Base-by-base conservation (phyloP, 805 yeast species). In the Lipomyces spencermartinsiae region DNA sequence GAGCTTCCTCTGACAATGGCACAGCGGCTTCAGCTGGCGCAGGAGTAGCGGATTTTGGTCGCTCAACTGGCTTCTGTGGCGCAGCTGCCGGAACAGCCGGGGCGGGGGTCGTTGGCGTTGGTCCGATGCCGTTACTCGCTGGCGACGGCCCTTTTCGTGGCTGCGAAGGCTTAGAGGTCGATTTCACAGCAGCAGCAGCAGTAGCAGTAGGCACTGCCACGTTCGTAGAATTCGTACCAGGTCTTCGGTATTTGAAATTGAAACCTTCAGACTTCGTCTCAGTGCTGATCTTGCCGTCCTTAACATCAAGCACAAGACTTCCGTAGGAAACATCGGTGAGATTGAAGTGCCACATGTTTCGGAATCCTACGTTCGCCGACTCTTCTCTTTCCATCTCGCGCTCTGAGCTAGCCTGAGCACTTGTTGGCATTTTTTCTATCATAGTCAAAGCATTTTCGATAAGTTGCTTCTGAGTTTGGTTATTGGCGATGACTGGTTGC, bases 301-400 rank as follows among this genome's bases (percentile, higher is more conserved):
- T 79, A 67, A 81, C 79, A 63, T 79, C 80, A 65, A 86, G 78
- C 59, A 80, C 77, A 63, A 87, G 79, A 61, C 79, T 76, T 6
- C 90, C 92, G 71, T 81, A 79, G 31, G 81, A 77, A 35, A 82
- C 83, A 75, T 90, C 94, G 73, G 92, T 86, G 58, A 90, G 79
- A 73, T 89, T 89, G 76, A 87, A 88, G 76, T 90, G 92, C 96
- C 96, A 90, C 66, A 88, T 82, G 73, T 88, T 87, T 74, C 87
- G 88, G 77, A 87, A 89, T 0, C 92, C 86, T 16, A 85, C 81
- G 75, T 87, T 86, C 72, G 87, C 86, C 53, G 84, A 78, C 74
- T 89, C 92, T 75, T 87, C 88, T 65, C 86, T 66, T 80, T 81
- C 75, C 84, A 80, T 31, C 78, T 74, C n/a, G 83, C 80, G 58